A percentile compares a stretch with the other conserved stretches of the same genome.
Evolutionary conservation across 129 eudicot species (phyloP).

Genomic region (Pittosporum tobira): DNA sequence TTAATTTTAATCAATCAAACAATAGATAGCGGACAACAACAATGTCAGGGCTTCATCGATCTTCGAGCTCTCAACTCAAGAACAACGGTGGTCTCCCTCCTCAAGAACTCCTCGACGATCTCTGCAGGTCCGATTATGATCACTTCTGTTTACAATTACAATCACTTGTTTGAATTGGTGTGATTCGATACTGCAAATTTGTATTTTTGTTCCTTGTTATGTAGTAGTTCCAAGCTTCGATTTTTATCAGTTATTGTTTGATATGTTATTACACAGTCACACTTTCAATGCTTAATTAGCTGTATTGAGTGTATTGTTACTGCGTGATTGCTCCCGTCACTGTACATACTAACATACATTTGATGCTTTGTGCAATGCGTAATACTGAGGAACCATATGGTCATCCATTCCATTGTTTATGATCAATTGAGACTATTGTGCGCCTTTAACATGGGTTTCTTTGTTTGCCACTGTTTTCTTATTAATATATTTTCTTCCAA

Average conservation of each 20-base stretch:
- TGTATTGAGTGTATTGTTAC: neutral
- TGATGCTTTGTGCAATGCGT: slow-evolving; percentile 7
- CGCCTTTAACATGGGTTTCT: neutral
- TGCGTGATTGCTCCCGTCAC: neutral
- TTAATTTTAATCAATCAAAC: neutral
- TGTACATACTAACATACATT: neutral
- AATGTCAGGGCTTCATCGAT: slow-evolving; percentile 65
- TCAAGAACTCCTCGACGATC: slow-evolving; percentile 98
- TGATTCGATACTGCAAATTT: no score
- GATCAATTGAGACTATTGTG: neutral
- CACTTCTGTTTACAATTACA: no score
- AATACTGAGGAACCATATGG: neutral
- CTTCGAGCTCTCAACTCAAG: slow-evolving; percentile 64
- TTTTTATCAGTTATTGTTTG: neutral
- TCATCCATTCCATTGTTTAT: slow-evolving; percentile 5
- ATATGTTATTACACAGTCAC: slow-evolving; percentile 4
- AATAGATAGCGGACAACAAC: neutral
- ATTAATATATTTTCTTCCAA: slow-evolving; percentile 5
- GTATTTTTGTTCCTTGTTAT: no score
- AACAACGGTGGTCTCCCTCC: slow-evolving; percentile 79
- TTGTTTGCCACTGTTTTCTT: neutral
- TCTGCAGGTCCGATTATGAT: slow-evolving; percentile 62
- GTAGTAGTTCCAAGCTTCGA: neutral
- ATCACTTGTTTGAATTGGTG: no score
- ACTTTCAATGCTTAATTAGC: neutral